Conservation (phyloP, 2,329 filamentous ascomycete genomes). For the Cordyceps pruinosa region DNA sequence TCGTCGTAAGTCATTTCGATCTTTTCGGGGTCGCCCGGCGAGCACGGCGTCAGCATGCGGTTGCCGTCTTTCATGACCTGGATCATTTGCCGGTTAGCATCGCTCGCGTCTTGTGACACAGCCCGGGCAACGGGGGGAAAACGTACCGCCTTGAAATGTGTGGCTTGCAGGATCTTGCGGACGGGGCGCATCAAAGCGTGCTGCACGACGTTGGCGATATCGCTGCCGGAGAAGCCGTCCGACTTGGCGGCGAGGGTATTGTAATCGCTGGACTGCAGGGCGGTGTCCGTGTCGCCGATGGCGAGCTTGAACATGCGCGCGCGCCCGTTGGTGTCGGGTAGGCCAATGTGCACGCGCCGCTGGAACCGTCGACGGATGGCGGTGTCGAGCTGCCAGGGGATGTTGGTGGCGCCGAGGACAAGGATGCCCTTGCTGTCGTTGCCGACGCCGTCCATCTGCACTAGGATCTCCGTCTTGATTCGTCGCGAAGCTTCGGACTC, state of each 20-base stretch:
- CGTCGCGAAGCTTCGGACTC: slow-evolving; percentile 95
- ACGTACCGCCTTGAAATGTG: slow-evolving; percentile 87
- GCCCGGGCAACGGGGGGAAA: background rate
- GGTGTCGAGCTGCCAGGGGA: slow-evolving; percentile 95
- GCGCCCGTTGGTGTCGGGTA: slow-evolving; percentile 80
- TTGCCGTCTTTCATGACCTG: slow-evolving; percentile 64
- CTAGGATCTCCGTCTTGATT: slow-evolving; percentile 97
- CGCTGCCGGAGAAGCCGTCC: slow-evolving; percentile 91
- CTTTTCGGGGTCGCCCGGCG: slow-evolving; percentile 78
- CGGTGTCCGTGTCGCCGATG: slow-evolving; percentile 87
- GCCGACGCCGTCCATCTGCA: slow-evolving; percentile 98
- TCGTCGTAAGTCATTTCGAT: slow-evolving; percentile 93
- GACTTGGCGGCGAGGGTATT: slow-evolving; percentile 71
- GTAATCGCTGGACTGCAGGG: slow-evolving; percentile 71
- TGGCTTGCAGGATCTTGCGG: slow-evolving; percentile 92
- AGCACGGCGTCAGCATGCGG: slow-evolving; percentile 79
- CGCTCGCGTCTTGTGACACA: background rate
- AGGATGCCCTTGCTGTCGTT: slow-evolving; percentile 91
- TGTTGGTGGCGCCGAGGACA: slow-evolving; percentile 94
- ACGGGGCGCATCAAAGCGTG: slow-evolving; percentile 97
- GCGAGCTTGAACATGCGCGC: slow-evolving; percentile 94
- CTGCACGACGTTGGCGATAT: slow-evolving; percentile 94
- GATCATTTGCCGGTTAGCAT: background rate
- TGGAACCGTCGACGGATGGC: slow-evolving; percentile 96
- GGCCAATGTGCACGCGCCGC: slow-evolving; percentile 86